phyloP scores from a whole-genome alignment of 345 rosid genomes.

The Hibiscus syriacus region DNA sequence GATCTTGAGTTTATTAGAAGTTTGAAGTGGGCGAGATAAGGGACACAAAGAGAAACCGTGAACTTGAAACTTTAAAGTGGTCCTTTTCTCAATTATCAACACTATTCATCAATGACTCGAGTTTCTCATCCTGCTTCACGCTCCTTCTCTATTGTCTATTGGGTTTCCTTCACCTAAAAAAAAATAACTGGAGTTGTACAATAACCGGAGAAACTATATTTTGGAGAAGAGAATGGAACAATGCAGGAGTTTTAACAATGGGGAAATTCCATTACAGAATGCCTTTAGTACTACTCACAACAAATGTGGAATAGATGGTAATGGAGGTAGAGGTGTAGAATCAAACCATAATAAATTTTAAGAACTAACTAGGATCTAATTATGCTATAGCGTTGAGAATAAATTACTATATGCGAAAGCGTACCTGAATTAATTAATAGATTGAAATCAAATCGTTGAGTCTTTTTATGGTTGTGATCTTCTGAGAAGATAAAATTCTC shows the following conservation, averaged over 20 bases:
- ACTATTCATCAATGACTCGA: constrained; percentile 8
- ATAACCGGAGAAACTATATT: constrained; percentile 24
- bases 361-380: too few species aligned
- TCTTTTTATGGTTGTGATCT: too few species aligned
- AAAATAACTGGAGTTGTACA: constrained; percentile 14
- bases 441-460: too few species aligned
- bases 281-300: constrained; percentile 11
- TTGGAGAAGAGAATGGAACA: constrained; percentile 26
- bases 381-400: too few species aligned
- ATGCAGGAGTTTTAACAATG: constrained; percentile 8
- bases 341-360: too few species aligned
- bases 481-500: too few species aligned
- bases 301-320: constrained; percentile 15
- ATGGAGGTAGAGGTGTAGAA: constrained; percentile 13
- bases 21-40: constrained; percentile 21
- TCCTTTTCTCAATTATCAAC: constrained; percentile 12
- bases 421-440: too few species aligned
- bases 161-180: constrained; percentile 27
- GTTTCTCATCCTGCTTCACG: constrained; percentile 22
- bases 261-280: constrained; percentile 7
- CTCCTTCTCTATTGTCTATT: constrained; percentile 30
- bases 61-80: constrained; percentile 19
- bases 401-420: too few species aligned
- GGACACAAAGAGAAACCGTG: constrained; percentile 21
- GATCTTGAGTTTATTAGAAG: constrained; percentile 12